phyloP scores from a whole-genome alignment of 1,139 yeast species.

The Hanseniaspora sp. region DNA sequence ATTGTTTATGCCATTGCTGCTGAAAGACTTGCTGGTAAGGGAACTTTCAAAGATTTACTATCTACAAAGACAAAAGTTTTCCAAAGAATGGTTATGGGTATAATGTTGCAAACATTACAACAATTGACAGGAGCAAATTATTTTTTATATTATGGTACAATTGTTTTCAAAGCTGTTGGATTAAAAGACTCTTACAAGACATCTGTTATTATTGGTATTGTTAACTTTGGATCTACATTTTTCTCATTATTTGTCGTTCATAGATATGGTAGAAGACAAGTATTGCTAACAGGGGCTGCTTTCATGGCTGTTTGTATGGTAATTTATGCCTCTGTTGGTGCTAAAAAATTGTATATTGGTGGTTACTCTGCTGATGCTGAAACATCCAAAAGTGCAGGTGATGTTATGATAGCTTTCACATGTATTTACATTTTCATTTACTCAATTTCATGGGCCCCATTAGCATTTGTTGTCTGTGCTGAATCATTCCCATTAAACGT shows the following conservation, averaged over 20 bases:
- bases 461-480: constrained; percentile 56
- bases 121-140: constrained; percentile 68
- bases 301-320: constrained; percentile 54
- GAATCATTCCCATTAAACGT: constrained; percentile 68
- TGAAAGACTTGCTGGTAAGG: constrained; percentile 51
- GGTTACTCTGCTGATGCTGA: constrained; percentile 28
- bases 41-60: constrained; percentile 50
- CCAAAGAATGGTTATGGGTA: constrained; percentile 54
- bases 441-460: constrained; percentile 76
- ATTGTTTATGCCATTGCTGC: constrained; percentile 54
- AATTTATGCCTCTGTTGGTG: constrained; percentile 57
- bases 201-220: constrained; percentile 61
- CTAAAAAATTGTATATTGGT: constrained; percentile 43
- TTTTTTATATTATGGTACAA: constrained; percentile 68
- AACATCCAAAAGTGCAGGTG: constrained; percentile 42
- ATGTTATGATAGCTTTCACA: constrained; percentile 64
- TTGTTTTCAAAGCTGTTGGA: constrained; percentile 65
- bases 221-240: constrained; percentile 64
- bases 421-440: constrained; percentile 66
- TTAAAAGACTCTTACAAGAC: constrained; percentile 59
- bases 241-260: constrained; percentile 55
- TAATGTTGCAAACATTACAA: constrained; percentile 54
- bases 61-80: constrained; percentile 56
- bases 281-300: constrained; percentile 50
- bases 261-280: constrained; percentile 53